Base-by-base conservation (phyloP, 2,329 filamentous ascomycete genomes). In the Bipolaris oryzae region DNA sequence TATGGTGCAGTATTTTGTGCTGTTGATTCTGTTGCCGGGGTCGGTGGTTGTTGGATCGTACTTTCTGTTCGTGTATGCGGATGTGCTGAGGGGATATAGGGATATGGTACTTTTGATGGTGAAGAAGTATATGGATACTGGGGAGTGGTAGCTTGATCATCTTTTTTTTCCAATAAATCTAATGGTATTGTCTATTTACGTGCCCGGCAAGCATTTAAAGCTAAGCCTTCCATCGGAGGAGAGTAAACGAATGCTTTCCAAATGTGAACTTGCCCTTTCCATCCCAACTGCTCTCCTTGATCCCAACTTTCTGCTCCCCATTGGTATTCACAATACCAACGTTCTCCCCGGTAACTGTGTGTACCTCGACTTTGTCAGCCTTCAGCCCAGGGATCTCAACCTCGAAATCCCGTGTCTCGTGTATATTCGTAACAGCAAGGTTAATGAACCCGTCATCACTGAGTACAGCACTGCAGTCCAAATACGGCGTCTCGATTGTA, bases 391-490 rank as follows among this genome's bases (percentile, higher is more conserved):
- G 79, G n/a, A 92, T 48, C 41, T 83, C 79, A 0, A 84, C 84
- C 58, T 84, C 80, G 51, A 88, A 87, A 53, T 82, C 84, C 60
- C 82, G 79, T 7, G 82, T 80, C 60, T 89, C 85, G 54, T 77
- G 74, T 18, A 91, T 82, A 71, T 95, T 95, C 15, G 92, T 89
- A 1, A 93, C 89, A 3, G 84, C 89, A 61, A 94, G 65, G 61
- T 81, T 89, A 1, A 89, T 80, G 50, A 79, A 83, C 0, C 89
- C 89, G 54, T 84, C 81, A 6, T 85, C 83, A 18, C 82, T 80
- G 5, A 88, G 64, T 1, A 82, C 78, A 2, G 87, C 88, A 61
- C 86, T 88, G 23, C 88, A 87, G 70, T 91, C 89, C 53, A 91
- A 73, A 79, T 84, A 92, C 7, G 89, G 88, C 6, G 87, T 88